A percentile compares a stretch with the other conserved stretches of the same genome.
Evolutionary conservation across 2,329 filamentous ascomycete genomes (phyloP).

Genomic region (Cryphonectria japonica): DNA sequence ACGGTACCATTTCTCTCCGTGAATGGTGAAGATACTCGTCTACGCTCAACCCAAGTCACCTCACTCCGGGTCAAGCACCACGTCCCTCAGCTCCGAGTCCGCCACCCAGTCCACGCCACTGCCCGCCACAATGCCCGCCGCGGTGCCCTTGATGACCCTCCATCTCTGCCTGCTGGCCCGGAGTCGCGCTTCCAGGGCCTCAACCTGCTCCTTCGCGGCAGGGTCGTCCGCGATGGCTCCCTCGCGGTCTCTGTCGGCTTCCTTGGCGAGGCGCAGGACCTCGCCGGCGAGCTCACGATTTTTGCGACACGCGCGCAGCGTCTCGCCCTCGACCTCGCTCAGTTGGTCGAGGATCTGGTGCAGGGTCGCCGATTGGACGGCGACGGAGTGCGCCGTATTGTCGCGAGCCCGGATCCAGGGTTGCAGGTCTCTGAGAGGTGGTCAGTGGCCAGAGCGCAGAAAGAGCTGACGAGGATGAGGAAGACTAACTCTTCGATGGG

Average conservation of each 20-base stretch:
- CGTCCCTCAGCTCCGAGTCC: slow-evolving; percentile 66
- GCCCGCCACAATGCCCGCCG: slow-evolving; percentile 77
- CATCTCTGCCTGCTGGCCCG: slow-evolving; percentile 67
- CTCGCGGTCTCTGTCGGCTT: slow-evolving; percentile 56
- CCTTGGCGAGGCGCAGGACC: slow-evolving; percentile 65
- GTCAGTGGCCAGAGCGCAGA: neutral
- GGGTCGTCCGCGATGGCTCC: slow-evolving; percentile 56
- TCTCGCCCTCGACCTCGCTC: slow-evolving; percentile 60
- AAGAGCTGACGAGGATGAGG: neutral
- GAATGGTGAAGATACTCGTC: neutral
- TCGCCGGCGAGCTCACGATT: slow-evolving; percentile 67
- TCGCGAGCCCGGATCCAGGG: slow-evolving; percentile 71
- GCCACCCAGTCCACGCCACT: slow-evolving; percentile 83
- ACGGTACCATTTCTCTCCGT: neutral
- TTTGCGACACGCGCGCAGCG: slow-evolving; percentile 56
- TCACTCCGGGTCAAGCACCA: slow-evolving; percentile 72
- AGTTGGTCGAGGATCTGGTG: slow-evolving; percentile 56
- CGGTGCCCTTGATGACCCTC: slow-evolving; percentile 76
- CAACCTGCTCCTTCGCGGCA: slow-evolving; percentile 58
- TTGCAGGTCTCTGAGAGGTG: slow-evolving; percentile 62
- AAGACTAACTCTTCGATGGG: slow-evolving; percentile 67
- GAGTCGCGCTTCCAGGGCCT: slow-evolving; percentile 61
- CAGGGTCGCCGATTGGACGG: slow-evolving; percentile 60
- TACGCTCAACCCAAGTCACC: slow-evolving; percentile 22
- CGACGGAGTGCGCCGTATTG: slow-evolving; percentile 64